Base-by-base conservation (phyloP, 2,329 filamentous ascomycete genomes). In the Penicillium digitatum region DNA sequence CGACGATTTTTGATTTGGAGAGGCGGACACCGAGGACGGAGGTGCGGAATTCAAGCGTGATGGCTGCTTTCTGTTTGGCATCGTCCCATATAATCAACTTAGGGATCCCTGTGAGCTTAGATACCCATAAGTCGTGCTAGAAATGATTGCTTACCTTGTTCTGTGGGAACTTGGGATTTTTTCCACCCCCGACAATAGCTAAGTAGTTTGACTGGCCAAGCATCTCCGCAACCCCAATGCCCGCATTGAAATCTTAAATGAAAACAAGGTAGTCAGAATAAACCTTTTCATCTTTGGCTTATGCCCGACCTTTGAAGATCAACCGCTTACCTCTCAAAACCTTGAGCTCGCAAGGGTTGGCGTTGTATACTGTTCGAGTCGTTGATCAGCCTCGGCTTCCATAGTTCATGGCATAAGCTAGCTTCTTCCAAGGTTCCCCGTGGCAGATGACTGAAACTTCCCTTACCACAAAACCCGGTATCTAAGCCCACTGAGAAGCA, bases 1-100 rank as follows among this genome's bases (percentile, higher is more conserved):
- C 86, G 24, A 90, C 85, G 61, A 96, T 87, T 66, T 87, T 87
- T 48, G 86, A 85, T 60, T 86, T 84, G 22, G 87, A 87, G 24
- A 97, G 78, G 62, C 89, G 86, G 27, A 96, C 84, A 37, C 90
- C 88, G 16, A 91, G 83, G 24, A 97, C 85, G 1, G 88, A 84
- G 20, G 89, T 91, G 55, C 89, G 83, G 58, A 92, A 87, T 54
- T 93, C 87, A 64, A 97, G 79, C 3, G 81, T 88, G 59, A 92
- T 87, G 14, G 89, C 81, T 8, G 87, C 85, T 61, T 87, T 88
- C 58, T 87, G 85, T 62, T 88, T 89, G 57, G 84, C 81, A 66
- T 95, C 90, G 72, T 99, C 92, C 92, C 92, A 97, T 65, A 97
- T 89, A 61, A 95, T 86, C 46, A 92, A 82, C 69, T 79, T 61